Percentiles rank a stretch among this genome's conserved stretches.
These are phyloP conservation scores for Ploettnerulaceae sp. DNA, from an alignment of 2,329 filamentous ascomycete genomes.

Conservation along the genomic window DNA sequence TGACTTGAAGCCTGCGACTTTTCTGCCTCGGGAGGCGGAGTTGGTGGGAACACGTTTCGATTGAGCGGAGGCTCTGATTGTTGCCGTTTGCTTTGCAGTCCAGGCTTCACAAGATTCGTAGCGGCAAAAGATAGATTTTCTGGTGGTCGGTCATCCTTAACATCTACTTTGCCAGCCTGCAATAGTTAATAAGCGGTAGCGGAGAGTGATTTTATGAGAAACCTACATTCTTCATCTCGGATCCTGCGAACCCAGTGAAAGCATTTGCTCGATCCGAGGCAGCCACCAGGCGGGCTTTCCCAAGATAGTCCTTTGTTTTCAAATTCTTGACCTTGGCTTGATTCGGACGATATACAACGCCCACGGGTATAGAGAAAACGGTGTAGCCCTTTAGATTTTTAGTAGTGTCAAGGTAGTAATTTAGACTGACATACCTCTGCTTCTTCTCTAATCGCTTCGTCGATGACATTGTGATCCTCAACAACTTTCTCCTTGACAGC, in stretches of 20 bases:
- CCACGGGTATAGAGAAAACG: slow-evolving; percentile 96
- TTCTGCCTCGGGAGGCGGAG: slow-evolving; percentile 90
- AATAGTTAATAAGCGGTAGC: slow-evolving; percentile 14
- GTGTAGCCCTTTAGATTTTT: slow-evolving; percentile 71
- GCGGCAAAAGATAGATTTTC: slow-evolving; percentile 90
- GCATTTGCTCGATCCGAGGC: slow-evolving; percentile 76
- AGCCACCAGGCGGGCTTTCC: slow-evolving; percentile 89
- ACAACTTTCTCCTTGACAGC: slow-evolving; percentile 95
- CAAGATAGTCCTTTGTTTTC: slow-evolving; percentile 95
- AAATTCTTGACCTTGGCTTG: slow-evolving; percentile 98
- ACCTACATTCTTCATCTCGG: slow-evolving; percentile 69
- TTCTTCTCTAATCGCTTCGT: slow-evolving; percentile 89
- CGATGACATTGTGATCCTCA: slow-evolving; percentile 94
- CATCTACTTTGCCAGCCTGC: slow-evolving; percentile 47
- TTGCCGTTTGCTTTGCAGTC: slow-evolving; percentile 72
- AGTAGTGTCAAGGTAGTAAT: slow-evolving; percentile 10
- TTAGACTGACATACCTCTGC: slow-evolving; percentile 63
- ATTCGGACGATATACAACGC: slow-evolving; percentile 90
- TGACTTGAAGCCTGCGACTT: slow-evolving; percentile 39
- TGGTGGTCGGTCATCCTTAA: slow-evolving; percentile 73
- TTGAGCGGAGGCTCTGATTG: slow-evolving; percentile 78
- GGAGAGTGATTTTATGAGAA: background rate
- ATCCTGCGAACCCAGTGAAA: slow-evolving; percentile 76
- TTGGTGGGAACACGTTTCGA: slow-evolving; percentile 89
- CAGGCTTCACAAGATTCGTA: slow-evolving; percentile 86